These are phyloP conservation scores for Lactarius akahatsu DNA, from an alignment of 768 basidiomycete genomes.

Conservation along the genomic window DNA sequence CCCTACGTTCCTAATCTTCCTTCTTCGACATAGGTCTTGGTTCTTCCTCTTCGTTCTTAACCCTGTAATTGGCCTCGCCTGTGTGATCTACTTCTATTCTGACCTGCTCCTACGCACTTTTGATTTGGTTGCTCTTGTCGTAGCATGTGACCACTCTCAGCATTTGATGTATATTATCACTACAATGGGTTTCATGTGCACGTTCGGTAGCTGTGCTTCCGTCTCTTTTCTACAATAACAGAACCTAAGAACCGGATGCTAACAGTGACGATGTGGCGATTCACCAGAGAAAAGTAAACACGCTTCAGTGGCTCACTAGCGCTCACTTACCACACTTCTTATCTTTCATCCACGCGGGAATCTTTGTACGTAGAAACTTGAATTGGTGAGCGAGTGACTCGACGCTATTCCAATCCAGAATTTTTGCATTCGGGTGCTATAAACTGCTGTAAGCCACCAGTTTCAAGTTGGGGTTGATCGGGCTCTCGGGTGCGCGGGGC, in stretches of 20 bases:
- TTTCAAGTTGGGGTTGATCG: not conserved
- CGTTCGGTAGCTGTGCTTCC: constrained; percentile 21
- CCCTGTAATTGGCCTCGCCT: constrained; percentile 12
- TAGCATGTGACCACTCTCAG: constrained; percentile 21
- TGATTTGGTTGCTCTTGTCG: constrained; percentile 18
- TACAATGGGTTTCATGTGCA: constrained; percentile 21
- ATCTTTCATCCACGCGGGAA: not conserved
- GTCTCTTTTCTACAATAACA: not conserved
- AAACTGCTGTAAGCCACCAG: not conserved
- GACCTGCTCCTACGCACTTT: constrained; percentile 14
- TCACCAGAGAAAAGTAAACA: not conserved
- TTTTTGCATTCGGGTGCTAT: too few relatives aligned
- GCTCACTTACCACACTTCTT: not conserved
- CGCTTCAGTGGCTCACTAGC: not conserved
- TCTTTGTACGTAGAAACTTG: not conserved
- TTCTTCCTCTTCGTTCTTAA: constrained; percentile 10
- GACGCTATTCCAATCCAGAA: too few relatives aligned
- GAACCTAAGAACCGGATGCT: not conserved
- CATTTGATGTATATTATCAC: constrained; percentile 30
- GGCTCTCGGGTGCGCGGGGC: not conserved
- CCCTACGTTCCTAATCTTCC: constrained; percentile 7
- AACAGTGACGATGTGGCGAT: not conserved
- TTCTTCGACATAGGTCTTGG: constrained; percentile 6
- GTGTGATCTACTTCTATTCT: constrained; percentile 21
- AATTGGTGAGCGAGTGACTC: not conserved